A percentile compares a stretch with the other conserved stretches of the same genome.
Evolutionary conservation across 2,329 filamentous ascomycete species (phyloP).

Genomic region (Calonectria crousiana): DNA sequence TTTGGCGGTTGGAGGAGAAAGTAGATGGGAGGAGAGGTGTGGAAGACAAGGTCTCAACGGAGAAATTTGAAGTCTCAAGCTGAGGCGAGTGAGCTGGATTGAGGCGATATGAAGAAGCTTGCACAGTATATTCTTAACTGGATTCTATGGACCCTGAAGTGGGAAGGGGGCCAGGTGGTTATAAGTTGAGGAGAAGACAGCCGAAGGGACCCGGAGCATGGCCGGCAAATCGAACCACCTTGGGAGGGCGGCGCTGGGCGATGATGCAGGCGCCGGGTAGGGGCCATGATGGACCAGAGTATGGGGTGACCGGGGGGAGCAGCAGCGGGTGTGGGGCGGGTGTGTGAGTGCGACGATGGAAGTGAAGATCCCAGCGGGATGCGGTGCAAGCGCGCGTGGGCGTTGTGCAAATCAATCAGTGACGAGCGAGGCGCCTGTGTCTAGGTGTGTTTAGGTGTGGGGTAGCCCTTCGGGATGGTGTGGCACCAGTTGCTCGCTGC

Average conservation of each 20-base stretch:
- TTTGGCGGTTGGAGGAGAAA: slow-evolving; percentile 27
- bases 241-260: slow-evolving; percentile 16
- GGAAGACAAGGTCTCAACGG: not conserved
- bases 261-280: slow-evolving; percentile 5
- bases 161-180: slow-evolving; percentile 16
- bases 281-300: not conserved
- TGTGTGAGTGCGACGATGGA: slow-evolving; percentile 15
- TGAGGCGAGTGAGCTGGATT: not conserved
- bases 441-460: not conserved
- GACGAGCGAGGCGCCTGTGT: not conserved
- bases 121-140: slow-evolving; percentile 12
- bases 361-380: slow-evolving; percentile 5
- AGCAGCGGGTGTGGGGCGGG: slow-evolving; percentile 13
- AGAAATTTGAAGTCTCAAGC: not conserved
- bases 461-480: not conserved
- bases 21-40: slow-evolving; percentile 13
- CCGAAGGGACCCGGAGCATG: slow-evolving; percentile 22
- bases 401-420: not conserved
- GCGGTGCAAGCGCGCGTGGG: slow-evolving; percentile 5
- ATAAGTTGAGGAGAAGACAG: slow-evolving; percentile 24
- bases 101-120: not conserved
- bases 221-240: slow-evolving; percentile 30
- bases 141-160: not conserved
- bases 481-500: not conserved
- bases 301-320: slow-evolving; percentile 1